Base-by-base conservation (phyloP, 306 rosid genomes). In the Abrus precatorius region DNA sequence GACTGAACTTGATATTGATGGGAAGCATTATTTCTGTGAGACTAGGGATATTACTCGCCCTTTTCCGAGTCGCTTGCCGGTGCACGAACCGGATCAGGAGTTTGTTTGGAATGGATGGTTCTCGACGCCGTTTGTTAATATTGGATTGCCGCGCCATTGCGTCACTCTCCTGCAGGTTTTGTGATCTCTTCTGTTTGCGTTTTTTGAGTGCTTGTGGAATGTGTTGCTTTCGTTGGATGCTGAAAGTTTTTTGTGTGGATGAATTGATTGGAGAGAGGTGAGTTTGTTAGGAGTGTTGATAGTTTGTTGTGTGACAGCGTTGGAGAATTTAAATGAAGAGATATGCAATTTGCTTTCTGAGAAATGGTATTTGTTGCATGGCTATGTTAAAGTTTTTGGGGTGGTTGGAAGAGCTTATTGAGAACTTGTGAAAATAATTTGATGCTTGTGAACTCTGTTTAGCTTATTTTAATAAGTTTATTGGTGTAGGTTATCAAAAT, bases 71-170 rank as follows among this genome's bases (percentile, higher is more conserved):
- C 82, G 85, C 38, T 76, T 86, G 92, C 74, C 89, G 4, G 45
- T 84, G 67, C 40, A 66, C 10, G 64, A 85, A 53, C 99, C 99
- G 13, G 99, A 96, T 13, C 90, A 89, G 68, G 99, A 96, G 85
- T 96, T 96, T 59, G 98, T 96, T 70, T 96, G 99, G 99, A 96
- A 96, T 10, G 85, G 84, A 14, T 96, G 99, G 99, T 83, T 96
- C 65, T 90, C 98, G 5, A 76, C 79, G 64, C 88, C 94, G 29
- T 96, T 96, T 88, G 91, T 56, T 62, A 82, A 81, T 89, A 85
- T 92, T 83, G 99, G 99, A 76, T 88, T 96, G 79, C 91, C 91
- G 0, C 87, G 81, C 3, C 99, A 93, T 62, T 96, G 98, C 72
- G 97, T 89, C 65, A 87, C 85, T 82, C 98, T 96, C 76, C 86